Conservation (phyloP, 1,139 yeast genomes). For the Pichia sp. region DNA sequence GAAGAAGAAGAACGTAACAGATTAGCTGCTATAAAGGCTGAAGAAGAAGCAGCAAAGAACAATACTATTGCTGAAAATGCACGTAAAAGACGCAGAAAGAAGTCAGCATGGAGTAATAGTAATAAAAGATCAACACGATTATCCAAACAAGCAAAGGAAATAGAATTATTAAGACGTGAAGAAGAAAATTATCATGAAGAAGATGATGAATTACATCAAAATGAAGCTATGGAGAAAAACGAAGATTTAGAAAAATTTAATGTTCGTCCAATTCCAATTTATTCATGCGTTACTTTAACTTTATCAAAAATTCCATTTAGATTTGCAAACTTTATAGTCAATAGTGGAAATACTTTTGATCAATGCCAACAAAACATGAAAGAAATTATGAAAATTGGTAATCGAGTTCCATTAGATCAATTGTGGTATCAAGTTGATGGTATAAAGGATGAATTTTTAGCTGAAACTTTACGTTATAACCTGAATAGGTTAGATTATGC, state of each 20-base stretch:
- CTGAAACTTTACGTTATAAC: slow-evolving; percentile 42
- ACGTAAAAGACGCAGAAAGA: slow-evolving; percentile 24
- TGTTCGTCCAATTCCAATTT: slow-evolving; percentile 39
- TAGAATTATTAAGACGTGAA: slow-evolving; percentile 21
- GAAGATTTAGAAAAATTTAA: slow-evolving; percentile 15
- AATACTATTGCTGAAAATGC: slow-evolving; percentile 11
- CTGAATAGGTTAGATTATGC: slow-evolving; percentile 30
- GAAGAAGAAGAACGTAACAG: slow-evolving; percentile 18
- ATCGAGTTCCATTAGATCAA: slow-evolving; percentile 53
- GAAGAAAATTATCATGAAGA: slow-evolving; percentile 20
- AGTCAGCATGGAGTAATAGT: slow-evolving; percentile 23
- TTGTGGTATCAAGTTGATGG: slow-evolving; percentile 88
- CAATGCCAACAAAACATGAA: slow-evolving; percentile 59
- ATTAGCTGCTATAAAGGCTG: slow-evolving; percentile 12
- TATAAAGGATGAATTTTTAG: slow-evolving; percentile 55
- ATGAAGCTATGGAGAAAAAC: not conserved
- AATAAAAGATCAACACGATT: slow-evolving; percentile 25
- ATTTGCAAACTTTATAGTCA: slow-evolving; percentile 60
- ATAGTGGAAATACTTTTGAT: slow-evolving; percentile 57
- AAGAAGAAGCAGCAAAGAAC: slow-evolving; percentile 12
- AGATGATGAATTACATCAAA: slow-evolving; percentile 13
- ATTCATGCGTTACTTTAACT: slow-evolving; percentile 59
- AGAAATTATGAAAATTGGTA: slow-evolving; percentile 53
- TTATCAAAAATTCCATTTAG: slow-evolving; percentile 59
- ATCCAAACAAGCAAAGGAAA: slow-evolving; percentile 21